Base-by-base conservation (phyloP, 2,329 filamentous ascomycete genomes). In the Fusarium kyushuense region DNA sequence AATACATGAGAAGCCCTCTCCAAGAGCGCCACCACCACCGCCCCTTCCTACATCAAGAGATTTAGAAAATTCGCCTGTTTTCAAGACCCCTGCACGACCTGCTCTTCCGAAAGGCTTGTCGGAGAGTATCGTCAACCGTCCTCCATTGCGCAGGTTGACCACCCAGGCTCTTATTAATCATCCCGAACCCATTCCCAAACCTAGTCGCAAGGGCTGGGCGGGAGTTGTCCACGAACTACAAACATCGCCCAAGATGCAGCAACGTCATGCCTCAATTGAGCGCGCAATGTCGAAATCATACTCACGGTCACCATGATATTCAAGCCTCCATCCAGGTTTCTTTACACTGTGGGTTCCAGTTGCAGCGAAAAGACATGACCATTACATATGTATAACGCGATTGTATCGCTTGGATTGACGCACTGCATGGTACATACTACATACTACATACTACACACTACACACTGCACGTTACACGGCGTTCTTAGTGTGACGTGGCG, bases 171-270 rank as follows among this genome's bases (percentile, higher is more conserved):
- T 65, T 10, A 83, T 87, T 63, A 84, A 86, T 11, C 84, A 86
- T 67, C 81, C 80, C 65, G 83, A 86, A 51, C 80, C 81, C 43
- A 77, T 82, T 33, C 80, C 80, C 43, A 78, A 79, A 38, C 79
- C 79, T 21, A 64, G 30, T 52, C 83, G 84, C 54, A 79, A 79
- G 64, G 87, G 87, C 27, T 90, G 88, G 88, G 85, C 86, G 21
- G 87, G 87, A 27, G 87, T 90, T 8, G 86, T 90, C 23, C 81
- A 86, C 54, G 88, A 90, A 72, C 78, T 90, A 49, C 87, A 90
- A 74, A 84, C 79, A 56, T 89, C 86, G 25, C 88, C 88, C 4
- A 76, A 84, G 57, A 83, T 90, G 80, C 86, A 87, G 49, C 85
- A 87, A 71, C 82, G 88, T 17, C 87, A 87, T 72, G 85, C 86